Evolutionary conservation across 176 grass and related monocot species (phyloP), one percentile per base, ranked within the genome.

Genomic region (Tillandsia leiboldiana): DNA sequence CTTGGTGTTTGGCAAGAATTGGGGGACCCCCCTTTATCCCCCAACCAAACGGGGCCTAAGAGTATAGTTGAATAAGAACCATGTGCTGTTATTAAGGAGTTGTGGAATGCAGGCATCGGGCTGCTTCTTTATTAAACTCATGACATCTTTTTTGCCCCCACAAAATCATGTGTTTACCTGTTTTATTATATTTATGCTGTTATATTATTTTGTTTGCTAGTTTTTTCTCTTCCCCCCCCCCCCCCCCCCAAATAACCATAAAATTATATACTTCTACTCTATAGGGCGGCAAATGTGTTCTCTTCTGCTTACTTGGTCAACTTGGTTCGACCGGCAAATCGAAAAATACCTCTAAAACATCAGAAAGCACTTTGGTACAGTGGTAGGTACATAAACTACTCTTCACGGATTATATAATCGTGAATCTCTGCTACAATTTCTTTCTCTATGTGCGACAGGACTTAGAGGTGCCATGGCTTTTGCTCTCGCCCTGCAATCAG

Each of bases 341-440:
- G 89, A n/a, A 75, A 86, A 72, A 97, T 97, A 71, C 94, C 94
- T 83, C 14, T 78, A 47, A 97, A 97, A 53, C 86, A 97, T 70
- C 94, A 97, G 77, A 97, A 97, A 68, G 94, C 94, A 77, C 94
- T 97, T 75, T 97, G 94, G 84, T 97, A 92, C 79, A 97, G 94
- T 62, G 94, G 94, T 97, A 62, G 73, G 94, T 73, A 49, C 63
- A 77, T 50, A 26, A 18, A 70, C 71, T 70, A 28, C 17, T 63
- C 28, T 20, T 77, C n/a, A 14, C 10, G 47, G 33, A 42, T 6
- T 61, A 20, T 4, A 22, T 22, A 14, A 61, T 61, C 8, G 15
- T 23, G 18, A 61, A 61, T 23, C 49, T 51, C n/a, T n/a, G 20
- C 27, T 14, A 28, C 53, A 65, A 51, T 51, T 79, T 42, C 14